Base-by-base conservation (phyloP, 1,284 basidiomycete genomes). In the Austroboletus olivaceoglutinosus region DNA sequence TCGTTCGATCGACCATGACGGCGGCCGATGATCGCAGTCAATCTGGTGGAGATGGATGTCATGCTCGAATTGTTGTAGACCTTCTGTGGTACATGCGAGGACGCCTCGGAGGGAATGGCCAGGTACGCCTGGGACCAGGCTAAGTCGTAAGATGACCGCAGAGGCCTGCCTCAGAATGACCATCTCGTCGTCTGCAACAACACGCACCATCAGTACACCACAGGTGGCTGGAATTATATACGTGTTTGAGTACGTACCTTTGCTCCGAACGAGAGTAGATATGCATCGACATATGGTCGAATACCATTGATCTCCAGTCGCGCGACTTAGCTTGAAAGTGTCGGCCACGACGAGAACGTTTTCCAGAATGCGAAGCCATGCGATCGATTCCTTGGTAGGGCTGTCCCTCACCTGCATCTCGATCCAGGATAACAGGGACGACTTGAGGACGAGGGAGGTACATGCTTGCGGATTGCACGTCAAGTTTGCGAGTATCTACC, bases 381-480 rank as follows among this genome's bases (percentile, higher is more conserved):
- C 77, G 13, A 82, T 59, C 4, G 69, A 67, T 54, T 87, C 83
- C 2, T 50, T 57, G 12, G 21, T 7, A 0, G 41, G 27, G 3
- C n/a, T 37, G 19, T 53, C 50, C 51, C 36, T 73, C 56, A 90
- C 65, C 61, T 91, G 88, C 68, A 87, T 82, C 62, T 86, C 81
- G 18, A 94, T 80, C 93, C 93, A 96, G 0, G 82, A 70, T 2
- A 93, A 68, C 5, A 93, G 71, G 1, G 81, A 78, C 0, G 83
- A 83, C 57, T 84, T 84, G 43, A 89, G 73, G 11, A 91, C 69
- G 29, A 94, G 72, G 0, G 85, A 84, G 12, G 76, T 81, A 4
- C 81, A 78, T 0, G 89, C 89, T 52, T 83, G 80, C 0, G 72
- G 60, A 58, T 88, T 82, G 59, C 76, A 80, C 0, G 86, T 88